Base-by-base conservation (phyloP, 2,329 filamentous ascomycete species). In the Fusarium tjaetaba region DNA sequence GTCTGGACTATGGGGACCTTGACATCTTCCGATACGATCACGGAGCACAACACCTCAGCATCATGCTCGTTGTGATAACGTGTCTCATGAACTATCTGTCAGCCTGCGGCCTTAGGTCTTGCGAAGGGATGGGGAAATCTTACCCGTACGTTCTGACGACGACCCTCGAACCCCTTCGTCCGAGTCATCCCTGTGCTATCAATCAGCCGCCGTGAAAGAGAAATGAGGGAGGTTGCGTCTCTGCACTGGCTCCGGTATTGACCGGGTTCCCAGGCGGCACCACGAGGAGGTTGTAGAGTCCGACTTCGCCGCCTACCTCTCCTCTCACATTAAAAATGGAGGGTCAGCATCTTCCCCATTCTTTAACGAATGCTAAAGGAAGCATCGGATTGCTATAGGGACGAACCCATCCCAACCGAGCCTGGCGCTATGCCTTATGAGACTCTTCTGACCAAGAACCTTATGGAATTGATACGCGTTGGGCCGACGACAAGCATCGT, bases 251-350 rank as follows among this genome's bases (percentile, higher is more conserved):
- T 63, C 53, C n/a, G 15, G 11, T 18, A 22, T 11, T 9, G 13
- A n/a, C 4, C n/a, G n/a, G 42, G 53, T 63, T 63, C 53, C 61
- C 61, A 60, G 61, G 42, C 36, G 53, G 53, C 53, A 60, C 61
- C 53, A 48, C 42, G 53, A 30, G 53, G 53, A 63, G 93, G 45
- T 93, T 96, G n/a, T 96, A 94, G 94, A 97, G 94, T 60, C 61
- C 53, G 53, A 28, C 61, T 60, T 63, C 42, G n/a, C 36, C 61
- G 14, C 42, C 61, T 42, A 36, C 61, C 28, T 16, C 38, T 30
- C 36, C 28, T 49, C 34, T 36, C 30, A 52, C 20, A 9, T 30
- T 26, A 7, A 34, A 34, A 6, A 16, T 36, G 30, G 41, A 58
- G n/a, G 41, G 20, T 38, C 43, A 46, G 28, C 53, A 34, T 36